These are phyloP conservation scores for Metschnikowia baotianmanensis DNA, from an alignment of 805 yeast species.

Conservation along the genomic window DNA sequence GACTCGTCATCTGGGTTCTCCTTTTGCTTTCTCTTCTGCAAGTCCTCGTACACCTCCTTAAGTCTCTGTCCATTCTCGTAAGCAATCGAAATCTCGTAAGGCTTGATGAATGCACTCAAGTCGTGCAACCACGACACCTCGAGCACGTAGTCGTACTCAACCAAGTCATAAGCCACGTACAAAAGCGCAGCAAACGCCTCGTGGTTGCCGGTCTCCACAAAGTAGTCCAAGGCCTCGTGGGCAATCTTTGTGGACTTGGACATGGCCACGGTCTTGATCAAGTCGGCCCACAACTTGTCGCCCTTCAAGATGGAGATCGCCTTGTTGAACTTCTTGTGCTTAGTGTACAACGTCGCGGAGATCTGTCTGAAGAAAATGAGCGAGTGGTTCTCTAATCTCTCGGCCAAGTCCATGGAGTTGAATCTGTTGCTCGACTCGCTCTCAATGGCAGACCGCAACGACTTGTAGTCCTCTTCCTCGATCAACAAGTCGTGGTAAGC, in stretches of 20 bases:
- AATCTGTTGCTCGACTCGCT: slow-evolving; percentile 75
- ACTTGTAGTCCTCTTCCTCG: slow-evolving; percentile 94
- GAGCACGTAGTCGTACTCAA: slow-evolving; percentile 77
- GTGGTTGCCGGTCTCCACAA: slow-evolving; percentile 94
- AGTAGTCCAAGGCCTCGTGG: slow-evolving; percentile 83
- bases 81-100: slow-evolving; percentile 81
- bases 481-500: slow-evolving; percentile 94
- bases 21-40: slow-evolving; percentile 65
- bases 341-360: slow-evolving; percentile 90
- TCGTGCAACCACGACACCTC: slow-evolving; percentile 91
- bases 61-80: slow-evolving; percentile 74
- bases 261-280: slow-evolving; percentile 85
- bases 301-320: slow-evolving; percentile 84
- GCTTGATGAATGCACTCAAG: slow-evolving; percentile 82
- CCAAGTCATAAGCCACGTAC: slow-evolving; percentile 77
- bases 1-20: slow-evolving; percentile 50
- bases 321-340: slow-evolving; percentile 90
- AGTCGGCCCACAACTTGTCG: slow-evolving; percentile 93
- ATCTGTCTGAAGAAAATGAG: slow-evolving; percentile 92
- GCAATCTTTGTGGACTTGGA: slow-evolving; percentile 80
- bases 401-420: slow-evolving; percentile 89
- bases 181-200: slow-evolving; percentile 91
- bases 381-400: slow-evolving; percentile 87
- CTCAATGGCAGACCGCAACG: slow-evolving; percentile 83
- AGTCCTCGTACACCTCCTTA: slow-evolving; percentile 63